Evolutionary conservation across 805 yeast species (phyloP).

Genomic region (Teunomyces barrocoloradensis): DNA sequence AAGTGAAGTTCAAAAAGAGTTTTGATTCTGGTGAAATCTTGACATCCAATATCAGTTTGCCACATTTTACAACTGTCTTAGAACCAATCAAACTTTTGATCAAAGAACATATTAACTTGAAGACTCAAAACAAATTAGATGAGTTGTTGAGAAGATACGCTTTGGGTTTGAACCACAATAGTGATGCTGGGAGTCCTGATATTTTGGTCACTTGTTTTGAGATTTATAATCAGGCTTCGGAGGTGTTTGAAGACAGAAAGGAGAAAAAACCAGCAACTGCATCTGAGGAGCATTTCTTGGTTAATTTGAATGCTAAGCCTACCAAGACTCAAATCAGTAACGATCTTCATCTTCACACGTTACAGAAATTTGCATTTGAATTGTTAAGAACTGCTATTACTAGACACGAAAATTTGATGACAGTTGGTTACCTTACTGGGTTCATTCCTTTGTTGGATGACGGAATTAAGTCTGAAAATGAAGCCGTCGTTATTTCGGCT

Average conservation of each 20-base stretch:
- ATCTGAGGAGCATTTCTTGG: slow-evolving; percentile 65
- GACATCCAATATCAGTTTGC: slow-evolving; percentile 59
- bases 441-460: slow-evolving; percentile 71
- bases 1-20: slow-evolving; percentile 85
- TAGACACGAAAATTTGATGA: slow-evolving; percentile 57
- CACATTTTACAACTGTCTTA: slow-evolving; percentile 54
- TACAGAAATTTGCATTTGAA: slow-evolving; percentile 78
- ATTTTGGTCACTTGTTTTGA: slow-evolving; percentile 73
- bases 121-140: slow-evolving; percentile 70
- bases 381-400: slow-evolving; percentile 68
- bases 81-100: slow-evolving; percentile 66
- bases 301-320: slow-evolving; percentile 64
- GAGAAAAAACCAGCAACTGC: slow-evolving; percentile 29
- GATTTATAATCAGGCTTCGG: slow-evolving; percentile 55
- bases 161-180: slow-evolving; percentile 74
- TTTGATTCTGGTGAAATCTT: slow-evolving; percentile 82
- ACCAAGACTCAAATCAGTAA: slow-evolving; percentile 53
- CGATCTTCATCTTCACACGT: slow-evolving; percentile 53
- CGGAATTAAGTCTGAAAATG: slow-evolving; percentile 64
- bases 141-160: slow-evolving; percentile 76
- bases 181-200: slow-evolving; percentile 52
- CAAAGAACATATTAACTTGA: slow-evolving; percentile 61
- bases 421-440: slow-evolving; percentile 59
- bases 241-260: slow-evolving; percentile 11
- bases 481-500: slow-evolving; percentile 69